A percentile compares a stretch with the other conserved stretches of the same genome.
phyloP scores from a whole-genome alignment of 331 rosid genomes.

The Malus hybrid region DNA sequence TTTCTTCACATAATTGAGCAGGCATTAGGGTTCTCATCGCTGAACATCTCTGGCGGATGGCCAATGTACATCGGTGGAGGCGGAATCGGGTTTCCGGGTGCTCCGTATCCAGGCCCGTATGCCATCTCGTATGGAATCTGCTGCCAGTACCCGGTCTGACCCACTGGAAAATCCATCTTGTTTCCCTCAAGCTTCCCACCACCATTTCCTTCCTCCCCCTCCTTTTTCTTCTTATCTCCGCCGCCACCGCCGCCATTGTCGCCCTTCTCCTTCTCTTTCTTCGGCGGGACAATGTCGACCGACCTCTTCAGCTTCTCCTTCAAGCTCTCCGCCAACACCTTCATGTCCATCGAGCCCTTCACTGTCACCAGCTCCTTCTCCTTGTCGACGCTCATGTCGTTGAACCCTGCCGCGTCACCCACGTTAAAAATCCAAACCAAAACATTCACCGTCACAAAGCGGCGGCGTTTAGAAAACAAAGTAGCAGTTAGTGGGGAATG shows the following conservation, averaged over 20 bases:
- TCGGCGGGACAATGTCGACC: conserved; percentile 61
- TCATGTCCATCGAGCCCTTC: conserved; percentile 69
- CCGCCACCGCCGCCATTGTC: conserved; percentile 7
- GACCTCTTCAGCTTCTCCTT: conserved; percentile 38
- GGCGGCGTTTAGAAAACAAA: background rate
- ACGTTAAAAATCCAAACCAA: background rate
- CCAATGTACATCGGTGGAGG: conserved; percentile 8
- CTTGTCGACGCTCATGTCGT: conserved; percentile 37
- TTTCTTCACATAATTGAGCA: conserved; percentile 67
- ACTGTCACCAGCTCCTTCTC: conserved; percentile 51
- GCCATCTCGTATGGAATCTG: conserved; percentile 5
- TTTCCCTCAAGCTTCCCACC: conserved; percentile 25
- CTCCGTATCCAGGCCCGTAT: conserved; percentile 1
- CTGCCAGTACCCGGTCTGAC: conserved; percentile 18
- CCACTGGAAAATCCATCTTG: conserved; percentile 32
- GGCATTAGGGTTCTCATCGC: conserved; percentile 84
- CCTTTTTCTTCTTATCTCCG: conserved; percentile 14
- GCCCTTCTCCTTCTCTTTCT: conserved; percentile 41
- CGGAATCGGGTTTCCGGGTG: conserved; percentile 1
- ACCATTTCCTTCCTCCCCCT: conserved; percentile 4
- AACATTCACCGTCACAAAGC: background rate
- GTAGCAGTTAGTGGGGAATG: too few relatives aligned
- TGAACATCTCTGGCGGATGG: conserved; percentile 46
- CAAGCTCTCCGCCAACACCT: conserved; percentile 33
- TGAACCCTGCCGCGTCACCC: conserved; percentile 31